phyloP scores from a whole-genome alignment of 2,329 filamentous ascomycete genomes.

The Curvularia verruculosa region DNA sequence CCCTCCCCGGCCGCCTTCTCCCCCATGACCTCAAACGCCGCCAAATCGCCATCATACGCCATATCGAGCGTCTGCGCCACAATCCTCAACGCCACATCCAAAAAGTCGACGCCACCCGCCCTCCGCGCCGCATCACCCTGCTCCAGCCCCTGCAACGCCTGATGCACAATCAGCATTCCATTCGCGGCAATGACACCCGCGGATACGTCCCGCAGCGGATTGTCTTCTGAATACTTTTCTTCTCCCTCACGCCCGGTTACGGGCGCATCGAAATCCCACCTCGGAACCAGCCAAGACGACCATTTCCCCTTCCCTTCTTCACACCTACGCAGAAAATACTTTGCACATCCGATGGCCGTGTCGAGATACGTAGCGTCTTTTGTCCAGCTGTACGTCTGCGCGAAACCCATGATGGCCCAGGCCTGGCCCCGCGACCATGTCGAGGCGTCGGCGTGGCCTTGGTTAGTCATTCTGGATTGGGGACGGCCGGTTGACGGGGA shows the following conservation, averaged over 20 bases:
- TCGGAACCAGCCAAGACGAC: conserved; percentile 50
- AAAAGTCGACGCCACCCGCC: conserved; percentile 6
- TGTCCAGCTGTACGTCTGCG: conserved; percentile 57
- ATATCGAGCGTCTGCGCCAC: conserved; percentile 39
- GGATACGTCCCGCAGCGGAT: conserved; percentile 47
- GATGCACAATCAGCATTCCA: conserved; percentile 50
- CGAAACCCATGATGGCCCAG: conserved; percentile 58
- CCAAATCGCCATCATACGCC: conserved; percentile 38
- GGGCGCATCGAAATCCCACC: conserved; percentile 62
- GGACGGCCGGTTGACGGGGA: conserved; percentile 52
- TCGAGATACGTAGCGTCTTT: conserved; percentile 51
- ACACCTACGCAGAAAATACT: conserved; percentile 55
- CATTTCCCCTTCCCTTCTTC: conserved; percentile 41
- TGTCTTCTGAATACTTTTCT: conserved; percentile 34
- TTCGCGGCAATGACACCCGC: conserved; percentile 53
- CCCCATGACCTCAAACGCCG: conserved; percentile 23
- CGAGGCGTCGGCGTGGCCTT: conserved; percentile 53
- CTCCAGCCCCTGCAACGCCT: conserved; percentile 37
- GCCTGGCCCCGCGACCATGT: conserved; percentile 59
- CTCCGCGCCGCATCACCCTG: background rate
- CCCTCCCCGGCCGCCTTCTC: conserved; percentile 17
- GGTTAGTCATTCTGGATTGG: conserved; percentile 57
- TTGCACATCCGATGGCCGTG: conserved; percentile 53
- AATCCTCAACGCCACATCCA: conserved; percentile 28
- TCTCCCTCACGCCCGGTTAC: conserved; percentile 2